Base-by-base conservation (phyloP, 2,329 filamentous ascomycete genomes). In the Talaromyces sp. region DNA sequence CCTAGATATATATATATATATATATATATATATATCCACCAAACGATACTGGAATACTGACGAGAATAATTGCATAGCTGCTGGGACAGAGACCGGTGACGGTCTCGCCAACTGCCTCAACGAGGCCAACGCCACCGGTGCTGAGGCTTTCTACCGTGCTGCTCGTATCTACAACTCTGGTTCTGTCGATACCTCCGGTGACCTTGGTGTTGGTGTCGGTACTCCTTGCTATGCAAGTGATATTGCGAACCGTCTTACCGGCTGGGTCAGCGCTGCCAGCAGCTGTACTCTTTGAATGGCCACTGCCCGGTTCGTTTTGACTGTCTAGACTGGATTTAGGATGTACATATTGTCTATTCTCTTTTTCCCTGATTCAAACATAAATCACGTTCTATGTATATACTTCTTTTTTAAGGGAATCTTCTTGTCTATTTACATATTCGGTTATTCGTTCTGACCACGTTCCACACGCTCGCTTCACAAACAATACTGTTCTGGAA, bases 191-290 rank as follows among this genome's bases (percentile, higher is more conserved):
- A 9, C 63, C 1, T 67, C 65, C 3, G 66, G 66, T 2, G 71
- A 75, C 50, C 68, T 76, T 18, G 72, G 58, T 5, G 65, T 74
- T 58, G 78, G 78, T 54, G 72, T 80, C 67, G 68, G 66, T 7
- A 40, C 79, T 78, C 75, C 77, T 65, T 83, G 81, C 73, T 84
- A 84, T 68, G 74, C 78, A 8, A 76, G 72, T 25, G 82, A 84
- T 65, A 75, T 84, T 66, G 82, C 82, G 56, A 82, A 82, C 67
- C 73, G 80, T 48, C 70, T 82, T 52, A 71, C 71, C 11, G 76
- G 79, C n/a, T 80, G 79, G 79, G 71, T 65, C 28, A 62, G 64
- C 40, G 67, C 67, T 28, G 14, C 44, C 5, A 31, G 40, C 11
- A 50, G 28, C 23, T 65, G 64, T 39, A 65, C 35, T 33, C 46